Conservation (phyloP, 1,139 yeast species). For the Suhomyces kunorum region DNA sequence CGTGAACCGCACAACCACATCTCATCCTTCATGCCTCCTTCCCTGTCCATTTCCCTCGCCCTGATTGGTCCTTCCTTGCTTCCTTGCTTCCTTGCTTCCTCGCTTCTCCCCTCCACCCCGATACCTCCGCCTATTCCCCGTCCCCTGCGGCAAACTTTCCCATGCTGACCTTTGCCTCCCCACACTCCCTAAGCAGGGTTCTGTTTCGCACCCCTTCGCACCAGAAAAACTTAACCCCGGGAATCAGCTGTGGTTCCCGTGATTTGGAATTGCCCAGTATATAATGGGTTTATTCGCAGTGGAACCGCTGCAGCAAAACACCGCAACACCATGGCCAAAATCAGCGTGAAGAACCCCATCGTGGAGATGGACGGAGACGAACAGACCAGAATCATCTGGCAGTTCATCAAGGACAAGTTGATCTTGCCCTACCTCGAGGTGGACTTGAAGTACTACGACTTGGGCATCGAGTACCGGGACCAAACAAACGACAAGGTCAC, state of each 20-base stretch:
- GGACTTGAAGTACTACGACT: slow-evolving; percentile 73
- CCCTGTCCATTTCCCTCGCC: no score
- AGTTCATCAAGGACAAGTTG: slow-evolving; percentile 67
- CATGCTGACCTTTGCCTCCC: no score
- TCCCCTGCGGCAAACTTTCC: no score
- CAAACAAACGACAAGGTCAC: slow-evolving; percentile 73
- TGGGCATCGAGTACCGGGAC: slow-evolving; percentile 71
- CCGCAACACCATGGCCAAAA: slow-evolving; percentile 40
- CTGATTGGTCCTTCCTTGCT: no score
- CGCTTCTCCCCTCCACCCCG: not conserved
- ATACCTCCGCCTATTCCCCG: no score
- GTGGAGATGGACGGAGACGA: slow-evolving; percentile 88
- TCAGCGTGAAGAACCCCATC: slow-evolving; percentile 68
- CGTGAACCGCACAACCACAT: not conserved
- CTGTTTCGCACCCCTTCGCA: not conserved
- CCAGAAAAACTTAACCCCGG: not conserved
- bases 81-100: no score
- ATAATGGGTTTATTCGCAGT: slow-evolving; percentile 1
- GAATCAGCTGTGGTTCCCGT: no score
- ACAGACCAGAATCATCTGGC: slow-evolving; percentile 86
- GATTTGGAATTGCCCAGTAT: no score
- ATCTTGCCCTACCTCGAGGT: slow-evolving; percentile 70
- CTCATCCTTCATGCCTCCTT: no score
- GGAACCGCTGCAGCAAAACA: not conserved
- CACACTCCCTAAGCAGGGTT: no score